A percentile compares a stretch with the other conserved stretches of the same genome.
Evolutionary conservation across 176 grass and related monocot species (phyloP).

Genomic region (Triticum turgidum): DNA sequence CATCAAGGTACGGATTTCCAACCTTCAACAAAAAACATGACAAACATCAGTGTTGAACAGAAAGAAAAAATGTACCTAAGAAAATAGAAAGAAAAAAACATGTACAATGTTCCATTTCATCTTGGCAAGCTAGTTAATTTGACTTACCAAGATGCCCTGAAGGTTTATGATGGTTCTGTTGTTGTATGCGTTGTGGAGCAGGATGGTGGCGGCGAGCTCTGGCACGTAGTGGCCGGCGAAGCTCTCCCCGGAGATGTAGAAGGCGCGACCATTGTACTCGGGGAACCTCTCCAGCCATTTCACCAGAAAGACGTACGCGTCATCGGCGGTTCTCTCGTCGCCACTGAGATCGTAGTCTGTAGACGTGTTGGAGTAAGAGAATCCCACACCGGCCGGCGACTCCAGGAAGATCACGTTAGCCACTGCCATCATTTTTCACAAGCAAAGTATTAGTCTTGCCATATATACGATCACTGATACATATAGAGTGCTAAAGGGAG

Average conservation of each 20-base stretch:
- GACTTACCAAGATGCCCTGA: slow-evolving; percentile 32
- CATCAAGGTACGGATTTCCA: slow-evolving; percentile 35
- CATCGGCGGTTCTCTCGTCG: slow-evolving; percentile 26
- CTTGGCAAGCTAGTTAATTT: not conserved
- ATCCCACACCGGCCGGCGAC: slow-evolving; percentile 52
- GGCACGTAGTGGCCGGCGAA: slow-evolving; percentile 52
- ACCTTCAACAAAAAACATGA: slow-evolving; percentile 27
- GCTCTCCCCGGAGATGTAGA: slow-evolving; percentile 67
- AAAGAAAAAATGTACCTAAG: not conserved
- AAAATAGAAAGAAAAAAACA: not conserved
- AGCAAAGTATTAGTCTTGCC: not conserved
- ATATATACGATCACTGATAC: not conserved
- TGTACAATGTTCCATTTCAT: not conserved
- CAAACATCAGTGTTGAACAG: not conserved
- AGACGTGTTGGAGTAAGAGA: slow-evolving; percentile 49
- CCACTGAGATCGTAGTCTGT: slow-evolving; percentile 31
- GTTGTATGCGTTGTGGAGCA: slow-evolving; percentile 42
- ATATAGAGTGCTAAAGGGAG: too few relatives aligned
- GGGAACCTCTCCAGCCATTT: slow-evolving; percentile 49
- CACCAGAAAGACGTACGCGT: slow-evolving; percentile 27
- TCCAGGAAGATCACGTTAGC: slow-evolving; percentile 60
- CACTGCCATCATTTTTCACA: slow-evolving; percentile 22
- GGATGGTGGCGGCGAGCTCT: slow-evolving; percentile 35
- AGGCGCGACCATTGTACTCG: slow-evolving; percentile 34
- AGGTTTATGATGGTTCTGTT: slow-evolving; percentile 38